Base-by-base conservation (phyloP, 768 basidiomycete genomes). In the Omphalotus guepiniiformis region DNA sequence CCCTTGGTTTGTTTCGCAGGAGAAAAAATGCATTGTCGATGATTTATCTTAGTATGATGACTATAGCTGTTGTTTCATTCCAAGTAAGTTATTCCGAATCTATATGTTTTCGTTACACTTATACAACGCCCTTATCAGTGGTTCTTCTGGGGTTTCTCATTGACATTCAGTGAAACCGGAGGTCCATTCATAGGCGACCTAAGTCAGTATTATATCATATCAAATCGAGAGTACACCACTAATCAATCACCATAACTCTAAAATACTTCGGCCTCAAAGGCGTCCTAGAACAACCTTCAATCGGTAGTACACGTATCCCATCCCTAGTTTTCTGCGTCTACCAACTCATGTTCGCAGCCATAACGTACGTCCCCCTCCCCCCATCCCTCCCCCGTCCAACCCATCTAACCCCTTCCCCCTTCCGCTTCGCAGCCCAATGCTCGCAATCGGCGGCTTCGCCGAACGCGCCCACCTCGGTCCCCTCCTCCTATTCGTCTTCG, bases 21-120 rank as follows among this genome's bases (percentile, higher is more conserved):
- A 73, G 95, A 51, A 97, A 98, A 68, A 96, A 96, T 56, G 94
- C 95, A 0, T 74, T 96, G 16, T 87, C 83, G 32, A 88, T 94
- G 83, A 85, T 95, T 13, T 93, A 80, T 63, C 75, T 86, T 11
- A 80, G 80, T 44, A 82, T 92, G 76, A 75, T 85, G 55, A 77
- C 79, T 0, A 59, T 93, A 13, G 93, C 83, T 0, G 77, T 88
- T 55, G 88, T 91, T 27, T 85, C 83, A 4, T 92, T 93, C 71
- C 85, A 91, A 73, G 90, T 88, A 51, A 49, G 79, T 72, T 0
- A 65, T 28, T 34, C 22, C 11, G 21, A 23, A 16, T 21, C 22
- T 15, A 29, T 25, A 4, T 11, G 13, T 35, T 6, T 6, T 12
- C 3, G 13, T 13, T 28, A n/a, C 13, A 3, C 4, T 15, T 45